Base-by-base conservation (phyloP, 176 grass and related monocot genomes). In the Chrysopogon serrulatus region DNA sequence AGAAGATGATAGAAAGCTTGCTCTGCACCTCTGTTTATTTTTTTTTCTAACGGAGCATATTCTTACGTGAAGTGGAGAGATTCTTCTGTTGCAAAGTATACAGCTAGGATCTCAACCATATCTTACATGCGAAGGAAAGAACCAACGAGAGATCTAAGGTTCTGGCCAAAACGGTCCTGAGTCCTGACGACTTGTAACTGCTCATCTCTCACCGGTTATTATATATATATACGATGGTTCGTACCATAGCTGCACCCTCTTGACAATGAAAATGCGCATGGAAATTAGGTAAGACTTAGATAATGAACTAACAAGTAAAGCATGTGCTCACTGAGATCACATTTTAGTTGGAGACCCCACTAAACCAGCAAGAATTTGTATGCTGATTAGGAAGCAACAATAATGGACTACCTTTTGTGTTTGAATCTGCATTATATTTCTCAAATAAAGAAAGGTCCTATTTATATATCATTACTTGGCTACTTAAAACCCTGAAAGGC, bases 381-480 rank as follows among this genome's bases (percentile, higher is more conserved):
- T 80, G 87, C 76, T 85, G 82, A 85, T 74, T 89, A 80, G 48
- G 82, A 80, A 80, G 76, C 87, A 81, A 89, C 28, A 75, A 87
- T 37, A 24, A 10, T 76, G 61, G 39, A 32, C 37, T 39, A 17
- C 60, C 4, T 33, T 69, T 68, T 60, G 21, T 43, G 10, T 47
- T 63, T 73, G 8, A 40, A 77, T 59, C 5, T 17, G 32, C 49
- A 77, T 3, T 37, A 37, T n/a, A n/a, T n/a, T n/a, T n/a, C 5
- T 37, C 18, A 17, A 74, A 26, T 15, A 77, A 77, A 37, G 11
- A 15, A 23, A 35, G 5, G 7, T 37, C 3, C 6, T 40, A 61
- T 23, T 56, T n/a, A n/a, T n/a, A 56, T 57, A 24, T 24, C 23
- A 24, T 57, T 57, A 24, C 9, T 57, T 49, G 48, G 19, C 19